phyloP scores from a whole-genome alignment of 169 alveolate species.

The Plasmodium knowlesi region DNA sequence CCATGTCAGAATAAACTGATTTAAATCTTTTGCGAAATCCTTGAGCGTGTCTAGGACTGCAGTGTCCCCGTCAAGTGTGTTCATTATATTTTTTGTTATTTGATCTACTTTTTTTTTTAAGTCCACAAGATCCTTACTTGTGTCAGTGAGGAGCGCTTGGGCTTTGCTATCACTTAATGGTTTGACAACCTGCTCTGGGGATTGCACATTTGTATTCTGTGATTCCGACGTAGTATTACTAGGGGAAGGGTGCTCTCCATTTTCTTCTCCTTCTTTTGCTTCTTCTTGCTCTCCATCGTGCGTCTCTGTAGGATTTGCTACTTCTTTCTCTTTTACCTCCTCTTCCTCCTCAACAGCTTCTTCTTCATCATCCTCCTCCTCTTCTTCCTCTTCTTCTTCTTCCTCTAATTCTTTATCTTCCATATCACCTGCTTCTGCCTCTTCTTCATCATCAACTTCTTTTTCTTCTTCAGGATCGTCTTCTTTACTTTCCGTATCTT shows the following conservation, averaged over 20 bases:
- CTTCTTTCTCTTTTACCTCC: too few species aligned
- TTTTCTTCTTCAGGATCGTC: too few species aligned
- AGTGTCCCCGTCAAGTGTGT: background rate
- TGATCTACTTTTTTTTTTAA: background rate
- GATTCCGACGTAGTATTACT: background rate
- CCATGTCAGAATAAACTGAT: background rate
- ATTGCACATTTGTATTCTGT: background rate
- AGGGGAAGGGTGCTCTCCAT: background rate
- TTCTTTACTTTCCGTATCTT: too few species aligned
- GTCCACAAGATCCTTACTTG: background rate
- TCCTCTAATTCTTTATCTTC: too few species aligned
- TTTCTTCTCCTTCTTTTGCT: background rate
- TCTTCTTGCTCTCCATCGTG: background rate
- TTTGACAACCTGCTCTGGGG: background rate
- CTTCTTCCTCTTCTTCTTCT: too few species aligned
- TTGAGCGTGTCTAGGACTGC: background rate
- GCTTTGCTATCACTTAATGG: background rate
- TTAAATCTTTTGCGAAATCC: background rate
- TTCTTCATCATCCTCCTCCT: too few species aligned
- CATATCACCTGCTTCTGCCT: too few species aligned
- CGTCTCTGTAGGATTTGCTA: too few species aligned
- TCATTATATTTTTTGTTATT: background rate
- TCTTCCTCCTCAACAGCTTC: background rate
- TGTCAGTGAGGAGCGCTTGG: background rate
- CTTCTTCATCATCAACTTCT: too few species aligned